Percentiles rank a stretch among this genome's conserved stretches.
Conservation (phyloP, 2,329 filamentous ascomycete species). For the Sporothrix mexicana region DNA sequence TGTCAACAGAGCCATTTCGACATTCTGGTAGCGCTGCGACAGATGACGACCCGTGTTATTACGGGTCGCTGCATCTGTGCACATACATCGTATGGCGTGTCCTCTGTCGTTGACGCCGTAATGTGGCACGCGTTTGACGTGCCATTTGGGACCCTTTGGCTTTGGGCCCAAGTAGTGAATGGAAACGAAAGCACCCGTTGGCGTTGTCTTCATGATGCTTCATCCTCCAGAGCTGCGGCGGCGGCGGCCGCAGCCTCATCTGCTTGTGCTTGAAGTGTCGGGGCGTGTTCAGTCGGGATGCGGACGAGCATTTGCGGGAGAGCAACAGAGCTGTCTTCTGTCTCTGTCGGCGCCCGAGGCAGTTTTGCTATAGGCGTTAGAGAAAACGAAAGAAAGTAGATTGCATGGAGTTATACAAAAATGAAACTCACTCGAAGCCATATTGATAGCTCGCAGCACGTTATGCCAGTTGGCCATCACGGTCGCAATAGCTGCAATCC, state of each 20-base stretch:
- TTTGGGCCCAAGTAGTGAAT: not conserved
- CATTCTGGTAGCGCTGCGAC: not conserved
- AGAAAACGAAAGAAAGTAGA: not conserved
- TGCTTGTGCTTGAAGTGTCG: conserved; percentile 65
- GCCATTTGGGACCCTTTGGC: not conserved
- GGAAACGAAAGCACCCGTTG: not conserved
- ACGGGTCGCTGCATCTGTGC: conserved; percentile 6
- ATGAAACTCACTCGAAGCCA: conserved; percentile 74
- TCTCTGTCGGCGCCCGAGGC: conserved; percentile 60
- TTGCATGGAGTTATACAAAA: not conserved
- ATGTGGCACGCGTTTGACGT: not conserved
- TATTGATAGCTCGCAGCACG: conserved; percentile 81
- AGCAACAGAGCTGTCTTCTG: conserved; percentile 50
- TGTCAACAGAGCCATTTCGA: not conserved
- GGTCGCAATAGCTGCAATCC: conserved; percentile 72
- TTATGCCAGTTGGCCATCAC: conserved; percentile 89
- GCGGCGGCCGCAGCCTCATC: conserved; percentile 54
- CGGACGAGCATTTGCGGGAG: conserved; percentile 83
- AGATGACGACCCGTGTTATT: not conserved
- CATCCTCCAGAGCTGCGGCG: conserved; percentile 44
- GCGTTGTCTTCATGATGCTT: conserved; percentile 10
- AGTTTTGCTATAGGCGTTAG: conserved; percentile 64
- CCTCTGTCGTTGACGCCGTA: not conserved
- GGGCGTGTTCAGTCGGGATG: conserved; percentile 80
- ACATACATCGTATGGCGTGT: too few species aligned